Conservation (phyloP, 345 rosid species). For the Brassica incana region DNA sequence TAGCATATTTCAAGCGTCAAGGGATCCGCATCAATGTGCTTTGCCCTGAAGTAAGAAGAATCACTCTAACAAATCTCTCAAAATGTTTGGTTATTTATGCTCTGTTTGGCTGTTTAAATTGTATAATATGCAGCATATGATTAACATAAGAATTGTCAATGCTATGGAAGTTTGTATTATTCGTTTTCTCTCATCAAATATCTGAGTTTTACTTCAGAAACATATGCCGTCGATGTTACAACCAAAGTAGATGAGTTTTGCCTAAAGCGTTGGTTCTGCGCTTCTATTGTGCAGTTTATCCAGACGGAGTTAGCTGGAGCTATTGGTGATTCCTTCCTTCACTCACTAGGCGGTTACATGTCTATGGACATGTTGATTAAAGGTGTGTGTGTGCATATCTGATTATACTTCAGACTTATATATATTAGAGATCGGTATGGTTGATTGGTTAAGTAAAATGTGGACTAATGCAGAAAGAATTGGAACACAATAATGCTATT, state of each 20-base stretch:
- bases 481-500: background rate
- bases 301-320: conserved; percentile 56
- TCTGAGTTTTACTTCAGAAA: background rate
- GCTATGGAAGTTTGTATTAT: background rate
- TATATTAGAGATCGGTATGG: background rate
- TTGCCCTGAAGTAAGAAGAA: conserved; percentile 84
- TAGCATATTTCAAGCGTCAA: conserved; percentile 49
- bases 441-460: background rate
- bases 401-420: background rate
- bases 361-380: conserved; percentile 73
- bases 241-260: background rate
- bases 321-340: conserved; percentile 36
- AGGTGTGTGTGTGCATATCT: conserved; percentile 53
- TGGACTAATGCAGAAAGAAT: background rate
- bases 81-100: background rate
- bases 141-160: background rate
- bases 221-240: background rate
- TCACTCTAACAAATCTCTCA: conserved; percentile 1
- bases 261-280: conserved; percentile 3
- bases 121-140: conserved; percentile 5
- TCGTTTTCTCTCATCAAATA: background rate
- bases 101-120: background rate
- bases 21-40: conserved; percentile 93
- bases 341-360: conserved; percentile 66
- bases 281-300: conserved; percentile 63